Evolutionary conservation across 257 asterid genomes (phyloP).

Genomic region (Solanum peruvianum): DNA sequence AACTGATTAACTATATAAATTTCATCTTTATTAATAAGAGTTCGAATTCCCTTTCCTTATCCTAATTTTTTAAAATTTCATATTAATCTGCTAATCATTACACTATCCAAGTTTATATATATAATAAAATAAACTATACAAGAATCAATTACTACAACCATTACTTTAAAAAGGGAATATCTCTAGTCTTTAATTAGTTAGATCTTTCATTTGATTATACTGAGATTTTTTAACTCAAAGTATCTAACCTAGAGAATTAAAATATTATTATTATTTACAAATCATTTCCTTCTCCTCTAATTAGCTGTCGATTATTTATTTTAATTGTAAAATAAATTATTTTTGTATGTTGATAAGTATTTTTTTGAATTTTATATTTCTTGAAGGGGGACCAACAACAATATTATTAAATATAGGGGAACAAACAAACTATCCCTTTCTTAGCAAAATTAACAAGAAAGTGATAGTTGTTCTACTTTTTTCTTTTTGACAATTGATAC

Average conservation of each 20-base stretch:
- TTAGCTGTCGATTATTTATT: not conserved
- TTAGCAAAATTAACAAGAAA: not conserved
- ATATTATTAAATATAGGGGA: not conserved
- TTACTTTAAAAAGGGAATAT: not conserved
- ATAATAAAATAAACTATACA: not conserved
- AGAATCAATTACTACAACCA: not conserved
- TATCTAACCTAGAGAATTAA: not conserved
- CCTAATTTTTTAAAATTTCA: not conserved
- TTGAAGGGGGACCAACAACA: not conserved
- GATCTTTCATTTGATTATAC: not conserved
- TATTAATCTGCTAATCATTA: not conserved
- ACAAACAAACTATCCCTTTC: not conserved
- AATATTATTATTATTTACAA: not conserved
- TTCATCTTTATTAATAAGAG: not conserved
- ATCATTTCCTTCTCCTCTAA: not conserved
- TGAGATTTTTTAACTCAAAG: not conserved
- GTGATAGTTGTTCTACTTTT: not conserved
- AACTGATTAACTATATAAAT: not conserved
- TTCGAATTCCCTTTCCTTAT: not conserved
- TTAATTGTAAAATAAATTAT: not conserved
- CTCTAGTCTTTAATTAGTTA: not conserved
- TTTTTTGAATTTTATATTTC: not conserved
- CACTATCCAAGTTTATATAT: not conserved
- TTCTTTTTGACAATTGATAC: not conserved
- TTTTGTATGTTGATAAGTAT: not conserved